Base-by-base conservation (phyloP, 768 basidiomycete species). In the Leucocoprinus sp. region DNA sequence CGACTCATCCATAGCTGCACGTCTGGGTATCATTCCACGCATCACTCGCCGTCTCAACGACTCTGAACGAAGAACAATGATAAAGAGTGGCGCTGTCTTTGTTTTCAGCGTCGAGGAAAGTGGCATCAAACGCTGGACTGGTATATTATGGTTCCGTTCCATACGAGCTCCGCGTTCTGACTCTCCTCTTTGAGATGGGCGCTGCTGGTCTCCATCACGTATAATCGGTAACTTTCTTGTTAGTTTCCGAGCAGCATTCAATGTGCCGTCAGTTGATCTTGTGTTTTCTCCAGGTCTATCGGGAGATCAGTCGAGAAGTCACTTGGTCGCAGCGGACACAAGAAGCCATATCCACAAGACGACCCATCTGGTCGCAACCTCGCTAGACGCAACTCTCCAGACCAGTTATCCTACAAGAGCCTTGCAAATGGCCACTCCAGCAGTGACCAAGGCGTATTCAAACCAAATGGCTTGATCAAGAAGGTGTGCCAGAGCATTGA, bases 31-130 rank as follows among this genome's bases (percentile, higher is more conserved):
- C 54, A 82, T 90, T 40, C 86, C 86, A 26, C 75, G 85, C 29
- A 84, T 91, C 48, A 87, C 84, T n/a, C 75, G 89, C 27, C 75
- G 88, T 21, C 71, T 91, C 56, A 87, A 88, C 57, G 87, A 91
- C 57, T 69, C 80, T n/a, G 87, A 93, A 57, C 75, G 82, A 26
- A 65, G 66, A 58, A 72, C 60, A 40, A 84, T 78, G 76, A 76
- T 78, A 60, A 74, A 72, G 57, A 71, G 73, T 27, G 76, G 76
- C 8, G 84, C 88, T 38, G 79, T 91, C 12, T 93, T 90, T 59
- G 81, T 93, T 40, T 93, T 90, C 65, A 85, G 85, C 58, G 88
- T 90, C 56, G 82, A 87, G 55, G 86, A 89, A 59, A 87, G 85
- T 57, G 84, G 84, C 9, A 91, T 93, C 63, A 89, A 86, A 60